Percentiles rank a stretch among this genome's conserved stretches.
Evolutionary conservation across 192 early-diverging fungal genomes (phyloP).

Genomic region (Helicostylum pulchrum): DNA sequence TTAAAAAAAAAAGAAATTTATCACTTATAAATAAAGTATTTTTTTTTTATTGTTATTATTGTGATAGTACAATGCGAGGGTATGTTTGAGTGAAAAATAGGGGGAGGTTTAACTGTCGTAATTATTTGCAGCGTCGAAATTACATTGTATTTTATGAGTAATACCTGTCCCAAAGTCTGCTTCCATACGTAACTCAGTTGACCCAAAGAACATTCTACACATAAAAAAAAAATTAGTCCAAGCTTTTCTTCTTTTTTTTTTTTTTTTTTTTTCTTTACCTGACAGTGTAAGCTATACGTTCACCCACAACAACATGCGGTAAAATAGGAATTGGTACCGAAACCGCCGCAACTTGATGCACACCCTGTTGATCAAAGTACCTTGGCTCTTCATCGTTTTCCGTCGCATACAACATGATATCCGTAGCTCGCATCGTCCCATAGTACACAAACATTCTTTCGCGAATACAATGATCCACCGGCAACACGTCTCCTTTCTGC

Average conservation of each 20-base stretch:
- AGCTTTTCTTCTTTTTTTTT: no score
- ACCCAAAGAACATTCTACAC: conserved; percentile 49
- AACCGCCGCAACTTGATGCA: conserved; percentile 30
- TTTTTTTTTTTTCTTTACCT: conserved; percentile 24
- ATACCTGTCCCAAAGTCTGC: conserved; percentile 45
- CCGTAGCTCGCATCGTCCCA: conserved; percentile 26
- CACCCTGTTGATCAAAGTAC: conserved; percentile 22
- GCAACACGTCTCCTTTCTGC: conserved; percentile 33
- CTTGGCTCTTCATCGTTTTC: conserved; percentile 23
- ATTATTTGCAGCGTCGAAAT: conserved; percentile 32
- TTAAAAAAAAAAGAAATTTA: no score
- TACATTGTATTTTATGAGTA: conserved; percentile 22
- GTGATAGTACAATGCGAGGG: no score
- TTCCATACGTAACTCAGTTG: conserved; percentile 48
- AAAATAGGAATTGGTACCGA: conserved; percentile 29
- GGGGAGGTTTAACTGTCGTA: background rate
- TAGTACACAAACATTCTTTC: conserved; percentile 41
- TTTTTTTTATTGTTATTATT: no score
- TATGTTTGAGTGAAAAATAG: no score
- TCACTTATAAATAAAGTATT: no score
- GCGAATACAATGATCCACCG: conserved; percentile 48
- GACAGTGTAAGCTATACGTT: conserved; percentile 29
- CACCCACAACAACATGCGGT: conserved; percentile 12
- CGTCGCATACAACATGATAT: conserved; percentile 33
- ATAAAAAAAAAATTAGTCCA: conserved; percentile 5